Conservation (phyloP, 2,329 filamentous ascomycete genomes). For the Endothia cerciana region DNA sequence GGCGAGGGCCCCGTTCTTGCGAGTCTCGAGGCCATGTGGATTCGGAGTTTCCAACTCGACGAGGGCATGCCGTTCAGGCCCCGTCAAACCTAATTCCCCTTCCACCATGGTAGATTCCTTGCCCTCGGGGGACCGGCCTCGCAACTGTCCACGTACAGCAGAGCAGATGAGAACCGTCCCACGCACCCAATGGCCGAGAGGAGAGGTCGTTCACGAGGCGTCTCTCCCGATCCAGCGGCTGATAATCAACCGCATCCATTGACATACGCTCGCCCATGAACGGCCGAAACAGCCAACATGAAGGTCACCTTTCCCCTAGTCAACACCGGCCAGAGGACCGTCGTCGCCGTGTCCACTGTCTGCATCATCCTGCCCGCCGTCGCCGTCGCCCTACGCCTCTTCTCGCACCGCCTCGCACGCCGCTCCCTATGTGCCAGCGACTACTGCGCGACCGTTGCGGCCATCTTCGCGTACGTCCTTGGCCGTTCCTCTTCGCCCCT, state of each 20-base stretch:
- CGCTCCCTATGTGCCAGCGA: constrained; percentile 15
- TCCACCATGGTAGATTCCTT: background rate
- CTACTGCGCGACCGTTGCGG: constrained; percentile 14
- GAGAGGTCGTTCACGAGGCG: too few relatives aligned
- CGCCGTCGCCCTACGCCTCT: constrained; percentile 14
- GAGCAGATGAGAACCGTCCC: too few relatives aligned
- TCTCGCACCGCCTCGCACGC: constrained; percentile 16
- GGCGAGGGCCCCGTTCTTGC: background rate
- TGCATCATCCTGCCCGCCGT: constrained; percentile 11
- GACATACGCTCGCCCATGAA: background rate
- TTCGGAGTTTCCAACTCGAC: background rate
- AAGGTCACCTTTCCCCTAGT: constrained; percentile 13
- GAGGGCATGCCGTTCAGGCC: background rate
- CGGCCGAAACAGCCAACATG: constrained; percentile 11
- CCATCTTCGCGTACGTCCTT: constrained; percentile 1
- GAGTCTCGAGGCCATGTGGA: background rate
- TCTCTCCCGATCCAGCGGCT: too few relatives aligned
- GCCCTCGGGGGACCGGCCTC: background rate
- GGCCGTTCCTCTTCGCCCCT: background rate
- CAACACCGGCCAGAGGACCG: constrained; percentile 10
- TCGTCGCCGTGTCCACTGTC: constrained; percentile 15
- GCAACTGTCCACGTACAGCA: too few relatives aligned
- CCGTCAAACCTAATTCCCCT: background rate
- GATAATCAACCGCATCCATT: too few relatives aligned
- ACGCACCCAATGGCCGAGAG: too few relatives aligned